Evolutionary conservation across 2,329 filamentous ascomycete species (phyloP), one percentile per base, ranked within the genome.

Genomic region (Parastagonospora avenae): DNA sequence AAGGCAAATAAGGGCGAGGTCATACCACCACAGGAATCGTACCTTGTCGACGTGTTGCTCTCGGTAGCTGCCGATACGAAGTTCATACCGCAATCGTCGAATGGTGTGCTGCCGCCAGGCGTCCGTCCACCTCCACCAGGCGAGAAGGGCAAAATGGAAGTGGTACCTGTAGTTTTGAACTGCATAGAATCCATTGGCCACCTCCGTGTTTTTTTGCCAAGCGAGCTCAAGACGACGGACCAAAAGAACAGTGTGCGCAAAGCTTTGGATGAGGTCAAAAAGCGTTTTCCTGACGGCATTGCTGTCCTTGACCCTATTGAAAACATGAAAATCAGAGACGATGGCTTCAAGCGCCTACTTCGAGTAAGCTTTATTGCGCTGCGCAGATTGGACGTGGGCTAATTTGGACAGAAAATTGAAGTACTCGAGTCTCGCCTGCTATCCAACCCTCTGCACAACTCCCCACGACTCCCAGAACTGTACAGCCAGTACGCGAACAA

Each of bases 321-420:
- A 73, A 92, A 97, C 68, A 97, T 99, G 94, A 84, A 86, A 27
- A 97, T 99, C 66, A 88, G 82, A 4, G 94, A 97, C 66, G 92
- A 96, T 1, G 87, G 86, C 0, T 97, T 99, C 79, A 97, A 95
- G 80, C 91, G 92, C 71, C 84, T 97, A 4, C 83, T 97, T 10
- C 77, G 85, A 64, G 82, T 83, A 76, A 64, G 79, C 66, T 19
- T 4, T 15, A 6, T 11, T 1, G 4, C 16, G 7, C 11, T 1
- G 12, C 15, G 3, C 2, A 1, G 12, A 1, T 11, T 4, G 15
- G 8, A 12, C 5, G 8, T 12, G 27, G 2, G 12, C 63, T 70
- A 54, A 70, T 48, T 16, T 45, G 4, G 8, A 5, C 79, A 92
- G 75, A 97, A 97, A 84, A 97, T 99, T 54, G 94, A 99, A 76